A percentile compares a stretch with the other conserved stretches of the same genome.
These are phyloP conservation scores for Zopfochytrium polystomum DNA, from an alignment of 371 early-diverging fungal genomes.

Conservation along the genomic window DNA sequence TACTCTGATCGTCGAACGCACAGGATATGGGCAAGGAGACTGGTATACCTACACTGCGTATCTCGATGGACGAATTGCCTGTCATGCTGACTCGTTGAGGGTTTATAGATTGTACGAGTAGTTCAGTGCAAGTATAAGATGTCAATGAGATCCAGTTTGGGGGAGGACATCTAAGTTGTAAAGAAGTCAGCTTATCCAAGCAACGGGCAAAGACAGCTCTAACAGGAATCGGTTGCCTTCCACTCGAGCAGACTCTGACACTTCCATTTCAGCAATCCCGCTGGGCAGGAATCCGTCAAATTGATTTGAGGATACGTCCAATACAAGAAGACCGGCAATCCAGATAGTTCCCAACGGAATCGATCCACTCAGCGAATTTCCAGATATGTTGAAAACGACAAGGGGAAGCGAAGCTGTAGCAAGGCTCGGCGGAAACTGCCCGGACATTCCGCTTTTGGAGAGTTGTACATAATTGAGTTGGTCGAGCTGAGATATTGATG, in stretches of 20 bases:
- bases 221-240: conserved; percentile 13
- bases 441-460: not conserved
- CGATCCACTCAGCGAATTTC: conserved; percentile 7
- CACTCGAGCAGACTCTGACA: not conserved
- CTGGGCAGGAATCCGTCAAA: conserved; percentile 18
- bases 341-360: conserved; percentile 1
- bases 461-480: conserved; percentile 7
- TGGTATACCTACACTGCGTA: too few species aligned
- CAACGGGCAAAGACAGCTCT: too few species aligned
- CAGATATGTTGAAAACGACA: conserved; percentile 6
- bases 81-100: conserved; percentile 5
- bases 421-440: conserved; percentile 1
- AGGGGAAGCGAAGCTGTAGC: conserved; percentile 2
- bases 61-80: not conserved
- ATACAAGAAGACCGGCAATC: not conserved
- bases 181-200: too few species aligned
- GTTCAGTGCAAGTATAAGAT: conserved; percentile 1
- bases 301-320: conserved; percentile 9
- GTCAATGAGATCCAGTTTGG: not conserved
- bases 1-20: too few species aligned
- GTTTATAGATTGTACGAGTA: not conserved
- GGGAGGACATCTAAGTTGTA: too few species aligned
- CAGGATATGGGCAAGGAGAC: too few species aligned
- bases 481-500: not conserved
- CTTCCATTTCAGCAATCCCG: not conserved